Percentiles rank a stretch among this genome's conserved stretches.
These are phyloP conservation scores for Termitomyces eurrhizus DNA, from an alignment of 768 basidiomycete species.

Conservation along the genomic window DNA sequence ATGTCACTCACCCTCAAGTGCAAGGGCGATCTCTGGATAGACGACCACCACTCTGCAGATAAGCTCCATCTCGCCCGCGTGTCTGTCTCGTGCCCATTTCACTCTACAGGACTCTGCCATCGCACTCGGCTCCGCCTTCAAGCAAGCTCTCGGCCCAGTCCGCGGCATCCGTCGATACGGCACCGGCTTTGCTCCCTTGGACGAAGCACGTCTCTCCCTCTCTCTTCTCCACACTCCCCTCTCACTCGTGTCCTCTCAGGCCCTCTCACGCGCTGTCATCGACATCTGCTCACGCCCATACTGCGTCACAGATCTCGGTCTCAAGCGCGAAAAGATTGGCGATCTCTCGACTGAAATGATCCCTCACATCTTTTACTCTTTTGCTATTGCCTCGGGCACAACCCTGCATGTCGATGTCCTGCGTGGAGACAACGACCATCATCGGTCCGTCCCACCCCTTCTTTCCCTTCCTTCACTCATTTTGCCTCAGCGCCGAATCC, in stretches of 20 bases:
- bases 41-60: conserved; percentile 99
- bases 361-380: conserved; percentile 95
- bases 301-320: conserved; percentile 87
- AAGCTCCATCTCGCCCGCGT: conserved; percentile 35
- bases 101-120: conserved; percentile 80
- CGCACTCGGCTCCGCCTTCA: conserved; percentile 87
- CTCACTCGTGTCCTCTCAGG: conserved; percentile 32
- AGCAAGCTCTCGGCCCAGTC: conserved; percentile 90
- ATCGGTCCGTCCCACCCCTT: conserved; percentile 55
- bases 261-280: conserved; percentile 92
- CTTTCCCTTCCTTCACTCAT: conserved; percentile 1
- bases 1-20: conserved; percentile 90
- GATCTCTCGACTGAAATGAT: conserved; percentile 98
- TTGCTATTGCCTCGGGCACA: conserved; percentile 92
- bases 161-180: conserved; percentile 94
- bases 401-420: conserved; percentile 95
- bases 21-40: conserved; percentile 94
- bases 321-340: conserved; percentile 89
- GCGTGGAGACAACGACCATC: conserved; percentile 96
- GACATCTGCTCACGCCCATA: conserved; percentile 98
- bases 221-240: background rate
- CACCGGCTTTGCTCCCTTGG: conserved; percentile 93
- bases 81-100: background rate
- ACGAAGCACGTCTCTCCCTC: conserved; percentile 62
- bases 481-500: conserved; percentile 73